Base-by-base conservation (phyloP, 148 eudicot species). In the Spergularia marina region DNA sequence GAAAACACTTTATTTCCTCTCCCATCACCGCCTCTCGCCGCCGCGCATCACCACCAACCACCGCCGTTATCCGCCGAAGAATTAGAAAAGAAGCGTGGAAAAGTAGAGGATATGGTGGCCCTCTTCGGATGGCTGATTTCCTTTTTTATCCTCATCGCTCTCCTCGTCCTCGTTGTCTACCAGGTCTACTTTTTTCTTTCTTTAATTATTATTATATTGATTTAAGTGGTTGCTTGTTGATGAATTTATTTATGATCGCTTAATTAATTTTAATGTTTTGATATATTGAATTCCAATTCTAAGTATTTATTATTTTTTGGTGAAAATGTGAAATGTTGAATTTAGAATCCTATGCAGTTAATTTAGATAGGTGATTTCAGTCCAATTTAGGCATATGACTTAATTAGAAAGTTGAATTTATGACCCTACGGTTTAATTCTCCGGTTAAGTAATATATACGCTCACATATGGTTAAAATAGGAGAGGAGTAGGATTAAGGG, bases 51-150 rank as follows among this genome's bases (percentile, higher is more conserved):
- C 25, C 20, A 18, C 49, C 49, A 9, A 6, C 7, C 21, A 6
- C 21, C 9, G 4, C 14, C 4, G 11, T 10, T 34, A 10, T 14
- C 11, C 18, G 53, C 41, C 6, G 23, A 51, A 56, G 51, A 78
- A 75, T 30, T 30, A 30, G 36, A 30, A n/a, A 18, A 72, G 15
- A 75, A 41, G 51, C 7, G 41, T 65, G 51, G 40, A 61, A 54
- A 70, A 58, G 58, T 69, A 18, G 64, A 51, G 53, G 56, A 5
- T 7, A 91, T 94, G 91, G 86, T 87, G 65, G 88, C 68, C 62
- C 79, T 91, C 16, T 74, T 91, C 56, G 84, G 82, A 59, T 94
- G 98, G 98, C 82, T 94, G 30, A 68, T 91, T 67, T 91, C 91
- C 84, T 94, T 94, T 80, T 87, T 94, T 79, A 51, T 87, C 68